These are phyloP conservation scores for Candolleomyces aberdarensis DNA, from an alignment of 768 basidiomycete genomes.

Conservation along the genomic window DNA sequence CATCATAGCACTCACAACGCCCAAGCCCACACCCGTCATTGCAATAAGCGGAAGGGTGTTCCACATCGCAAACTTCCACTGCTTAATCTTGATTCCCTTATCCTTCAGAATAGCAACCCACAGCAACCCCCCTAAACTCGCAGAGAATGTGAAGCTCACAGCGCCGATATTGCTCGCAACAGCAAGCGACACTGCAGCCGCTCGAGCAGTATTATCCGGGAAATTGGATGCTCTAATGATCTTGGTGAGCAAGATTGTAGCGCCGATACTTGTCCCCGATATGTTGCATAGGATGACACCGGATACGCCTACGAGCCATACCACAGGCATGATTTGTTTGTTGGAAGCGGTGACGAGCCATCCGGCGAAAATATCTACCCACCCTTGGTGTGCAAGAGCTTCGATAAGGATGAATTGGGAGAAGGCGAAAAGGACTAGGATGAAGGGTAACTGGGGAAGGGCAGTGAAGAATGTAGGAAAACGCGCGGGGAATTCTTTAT, in stretches of 20 bases:
- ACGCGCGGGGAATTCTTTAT: constrained; percentile 2
- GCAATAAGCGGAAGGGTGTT: constrained; percentile 63
- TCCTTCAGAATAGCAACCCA: constrained; percentile 75
- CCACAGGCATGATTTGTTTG: constrained; percentile 42
- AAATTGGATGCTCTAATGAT: constrained; percentile 52
- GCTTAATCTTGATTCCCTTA: constrained; percentile 64
- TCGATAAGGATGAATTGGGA: no score
- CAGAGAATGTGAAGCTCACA: constrained; percentile 84
- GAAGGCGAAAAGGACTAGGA: constrained; percentile 87
- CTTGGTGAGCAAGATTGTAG: constrained; percentile 85
- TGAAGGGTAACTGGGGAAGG: constrained; percentile 69
- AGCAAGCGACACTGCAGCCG: constrained; percentile 72
- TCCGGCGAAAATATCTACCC: constrained; percentile 78
- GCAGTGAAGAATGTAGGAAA: constrained; percentile 75
- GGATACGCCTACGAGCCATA: constrained; percentile 69
- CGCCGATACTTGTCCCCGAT: constrained; percentile 88
- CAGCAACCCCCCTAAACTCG: constrained; percentile 83
- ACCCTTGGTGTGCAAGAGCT: constrained; percentile 52
- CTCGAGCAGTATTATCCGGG: constrained; percentile 35
- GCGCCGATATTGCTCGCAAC: constrained; percentile 90
- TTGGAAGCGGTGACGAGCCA: constrained; percentile 57
- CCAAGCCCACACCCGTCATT: constrained; percentile 65
- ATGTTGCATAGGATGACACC: constrained; percentile 77
- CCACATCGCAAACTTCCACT: constrained; percentile 66
- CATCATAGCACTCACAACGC: constrained; percentile 76